phyloP scores from a whole-genome alignment of 1,284 basidiomycete genomes.

The Puccinia novopanici region DNA sequence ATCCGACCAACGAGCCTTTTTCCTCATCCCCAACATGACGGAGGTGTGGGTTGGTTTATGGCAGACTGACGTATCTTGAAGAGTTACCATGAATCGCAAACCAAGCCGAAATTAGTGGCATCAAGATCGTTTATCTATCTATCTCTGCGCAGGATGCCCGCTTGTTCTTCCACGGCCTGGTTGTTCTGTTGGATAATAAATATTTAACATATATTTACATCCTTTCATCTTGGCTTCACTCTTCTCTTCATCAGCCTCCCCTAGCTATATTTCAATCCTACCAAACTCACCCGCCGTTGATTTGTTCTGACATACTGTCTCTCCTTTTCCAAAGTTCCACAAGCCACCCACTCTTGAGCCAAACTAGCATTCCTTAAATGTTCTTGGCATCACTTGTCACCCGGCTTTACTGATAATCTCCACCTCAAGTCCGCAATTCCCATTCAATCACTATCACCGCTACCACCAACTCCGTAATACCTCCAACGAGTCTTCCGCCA shows the following conservation, averaged over 20 bases:
- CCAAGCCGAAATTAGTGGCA: slow-evolving; percentile 18
- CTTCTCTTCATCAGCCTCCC: background rate
- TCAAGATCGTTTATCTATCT: slow-evolving; percentile 3
- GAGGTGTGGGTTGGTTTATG: slow-evolving; percentile 24
- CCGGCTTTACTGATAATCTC: slow-evolving; percentile 30
- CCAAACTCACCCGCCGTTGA: background rate
- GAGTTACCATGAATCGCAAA: slow-evolving; percentile 10
- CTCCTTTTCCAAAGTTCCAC: slow-evolving; percentile 11
- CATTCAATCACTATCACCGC: slow-evolving; percentile 37
- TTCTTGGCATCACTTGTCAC: slow-evolving; percentile 20
- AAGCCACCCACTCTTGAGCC: background rate
- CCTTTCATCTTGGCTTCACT: slow-evolving; percentile 5
- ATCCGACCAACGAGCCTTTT: slow-evolving; percentile 6
- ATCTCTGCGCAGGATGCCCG: background rate
- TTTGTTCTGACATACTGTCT: slow-evolving; percentile 14
- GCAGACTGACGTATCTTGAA: slow-evolving; percentile 23
- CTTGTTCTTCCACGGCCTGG: background rate
- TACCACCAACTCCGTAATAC: slow-evolving; percentile 33
- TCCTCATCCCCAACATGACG: slow-evolving; percentile 25
- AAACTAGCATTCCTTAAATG: background rate
- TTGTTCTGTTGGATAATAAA: background rate
- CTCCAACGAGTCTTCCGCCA: slow-evolving; percentile 11
- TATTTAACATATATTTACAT: background rate
- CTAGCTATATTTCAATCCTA: background rate
- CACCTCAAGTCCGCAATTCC: slow-evolving; percentile 38